Evolutionary conservation across 2,329 filamentous ascomycete species (phyloP), one percentile per base, ranked within the genome.

Genomic region (Calonectria hawksworthii): DNA sequence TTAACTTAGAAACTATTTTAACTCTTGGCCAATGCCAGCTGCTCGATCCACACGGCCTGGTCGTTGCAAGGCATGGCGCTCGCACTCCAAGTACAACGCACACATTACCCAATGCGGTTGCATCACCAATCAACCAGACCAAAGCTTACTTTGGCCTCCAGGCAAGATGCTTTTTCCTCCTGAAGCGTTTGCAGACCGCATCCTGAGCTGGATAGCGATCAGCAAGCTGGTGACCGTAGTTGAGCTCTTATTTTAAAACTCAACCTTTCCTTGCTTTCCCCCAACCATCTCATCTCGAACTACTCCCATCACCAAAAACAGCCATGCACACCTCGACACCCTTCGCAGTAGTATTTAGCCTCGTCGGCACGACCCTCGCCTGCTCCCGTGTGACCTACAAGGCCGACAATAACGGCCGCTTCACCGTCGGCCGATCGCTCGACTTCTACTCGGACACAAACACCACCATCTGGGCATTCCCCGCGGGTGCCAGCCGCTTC

Each of bases 391-490:
- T 76, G 26, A n/a, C 52, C 28, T 73, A 73, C 56, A 70, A 70
- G 32, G 50, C 34, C 28, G 44, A 13, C 13, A 50, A 30, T 38
- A 21, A 63, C 21, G 51, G 47, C 10, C 56, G 65, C 23, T 44
- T 73, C 52, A 59, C 74, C 54, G 26, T 73, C 30, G 74, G 75
- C 30, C 73, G 78, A 13, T 71, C 76, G 44, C 67, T 78, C 44
- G 69, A 79, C 74, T 75, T 74, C 47, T 32, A 44, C 36, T 51
- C 51, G 4, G 61, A 54, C 30, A 52, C 54, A 18, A 71, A 77
- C 65, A 70, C 72, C 9, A 63, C 72, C 70, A 63, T 78, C 63
- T 76, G 59, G 38, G 44, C 77, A n/a, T 76, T 74, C 50, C 73
- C 76, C 21, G 23, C 72, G 28, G 72, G 75, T 11, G 10, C 76